phyloP scores from a whole-genome alignment of 148 eudicot species.

The Dysphania ambrosioides region DNA sequence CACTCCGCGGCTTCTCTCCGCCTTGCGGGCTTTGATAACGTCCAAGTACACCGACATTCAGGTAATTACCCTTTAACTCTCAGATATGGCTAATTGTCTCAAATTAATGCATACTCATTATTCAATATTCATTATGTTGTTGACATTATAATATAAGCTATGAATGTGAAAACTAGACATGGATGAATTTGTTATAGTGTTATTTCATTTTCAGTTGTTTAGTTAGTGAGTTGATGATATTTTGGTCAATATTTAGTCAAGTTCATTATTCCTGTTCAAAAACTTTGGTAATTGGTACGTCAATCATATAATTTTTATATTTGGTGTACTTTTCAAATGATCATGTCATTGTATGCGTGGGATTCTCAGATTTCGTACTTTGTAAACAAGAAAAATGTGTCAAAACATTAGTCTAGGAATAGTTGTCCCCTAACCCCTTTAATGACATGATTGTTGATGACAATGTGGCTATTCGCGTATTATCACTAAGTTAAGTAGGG shows the following conservation, averaged over 20 bases:
- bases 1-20: slow-evolving; percentile 51
- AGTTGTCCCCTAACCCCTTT: background rate
- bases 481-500: background rate
- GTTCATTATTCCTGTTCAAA: too few species aligned
- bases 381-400: too few species aligned
- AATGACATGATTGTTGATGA: background rate
- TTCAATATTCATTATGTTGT: background rate
- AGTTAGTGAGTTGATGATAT: background rate
- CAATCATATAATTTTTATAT: too few species aligned
- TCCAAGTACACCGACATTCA: slow-evolving; percentile 57
- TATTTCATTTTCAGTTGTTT: background rate
- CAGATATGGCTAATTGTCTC: too few species aligned
- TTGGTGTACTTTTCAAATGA: too few species aligned
- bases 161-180: too few species aligned
- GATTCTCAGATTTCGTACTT: too few species aligned
- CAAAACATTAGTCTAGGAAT: background rate
- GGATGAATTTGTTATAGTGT: background rate
- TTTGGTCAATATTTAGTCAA: background rate
- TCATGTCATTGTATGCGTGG: too few species aligned
- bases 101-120: too few species aligned
- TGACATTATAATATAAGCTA: too few species aligned
- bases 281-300: too few species aligned
- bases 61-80: too few species aligned
- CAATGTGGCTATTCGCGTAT: background rate
- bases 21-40: slow-evolving; percentile 46